Base-by-base conservation (phyloP, 768 basidiomycete genomes). In the Macrolepiota fuliginosa region DNA sequence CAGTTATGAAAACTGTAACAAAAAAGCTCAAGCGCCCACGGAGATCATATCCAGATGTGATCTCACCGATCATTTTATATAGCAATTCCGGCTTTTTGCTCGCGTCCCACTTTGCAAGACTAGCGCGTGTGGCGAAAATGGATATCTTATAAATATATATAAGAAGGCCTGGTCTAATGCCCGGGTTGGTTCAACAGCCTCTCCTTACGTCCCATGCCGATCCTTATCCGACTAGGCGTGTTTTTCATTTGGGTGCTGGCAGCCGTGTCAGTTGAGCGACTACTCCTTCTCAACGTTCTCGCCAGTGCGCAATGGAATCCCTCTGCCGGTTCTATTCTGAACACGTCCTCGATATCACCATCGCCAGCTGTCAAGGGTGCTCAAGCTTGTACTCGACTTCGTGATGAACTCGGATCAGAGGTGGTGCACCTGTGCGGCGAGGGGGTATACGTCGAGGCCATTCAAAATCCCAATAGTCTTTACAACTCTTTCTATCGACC, bases 401-500 rank as follows among this genome's bases (percentile, higher is more conserved):
- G 60, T 22, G 36, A 61, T 32, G 17, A 55, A 22, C 60, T 61
- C 17, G 60, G 60, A 36, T 42, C 60, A 36, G 46, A 49, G 5
- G 54, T 61, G 35, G 53, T 61, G 13, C 60, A 61, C 22, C 17
- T 49, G 2, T 29, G 37, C 35, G 60, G 60, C 2, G 60, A 55
- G 32, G 32, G 36, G 19, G 35, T 22, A 12, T 61, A 61, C 53
- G 19, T 50, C 9, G 40, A 55, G 17, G 60, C 60, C 32, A 61
- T 61, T 13, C 53, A 49, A 10, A 68, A 66, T 53, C 69, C 68
- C 0, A 77, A 77, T 74, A 78, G 70, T 58, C 63, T 73, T 2
- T 74, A 72, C 67, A 79, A 80, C 63, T 63, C 67, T 29, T 65
- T 67, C 40, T 63, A 67, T 45, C 57, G 53, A 6, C 77, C 78